Evolutionary conservation across 179 eudicot species (phyloP).

Genomic region (Spinacia oleracea): DNA sequence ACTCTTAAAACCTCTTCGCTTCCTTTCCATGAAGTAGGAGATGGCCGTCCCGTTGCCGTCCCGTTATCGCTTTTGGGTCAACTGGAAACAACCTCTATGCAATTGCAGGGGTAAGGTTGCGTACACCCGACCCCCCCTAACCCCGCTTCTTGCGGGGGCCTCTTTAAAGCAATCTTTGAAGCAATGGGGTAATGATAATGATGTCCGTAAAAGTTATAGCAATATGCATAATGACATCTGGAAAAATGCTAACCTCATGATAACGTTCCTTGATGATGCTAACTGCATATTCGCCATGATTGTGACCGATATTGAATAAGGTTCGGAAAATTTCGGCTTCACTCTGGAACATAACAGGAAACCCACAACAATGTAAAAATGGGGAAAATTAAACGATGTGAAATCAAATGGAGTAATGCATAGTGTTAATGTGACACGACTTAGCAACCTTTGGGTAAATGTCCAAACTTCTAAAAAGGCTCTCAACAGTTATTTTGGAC

Average conservation of each 20-base stretch:
- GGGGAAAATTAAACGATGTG: neutral
- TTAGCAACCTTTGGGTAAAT: slow-evolving; percentile 61
- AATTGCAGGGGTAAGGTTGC: too few relatives aligned
- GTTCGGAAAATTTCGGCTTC: slow-evolving; percentile 63
- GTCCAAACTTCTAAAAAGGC: slow-evolving; percentile 63
- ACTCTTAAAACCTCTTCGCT: too few relatives aligned
- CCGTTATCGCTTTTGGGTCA: too few relatives aligned
- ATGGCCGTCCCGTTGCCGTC: too few relatives aligned
- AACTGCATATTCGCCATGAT: slow-evolving; percentile 61
- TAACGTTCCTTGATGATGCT: slow-evolving; percentile 37
- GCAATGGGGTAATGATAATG: too few relatives aligned
- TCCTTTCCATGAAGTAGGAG: too few relatives aligned
- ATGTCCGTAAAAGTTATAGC: neutral
- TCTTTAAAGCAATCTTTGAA: too few relatives aligned
- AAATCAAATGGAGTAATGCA: neutral
- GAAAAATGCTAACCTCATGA: slow-evolving; percentile 34
- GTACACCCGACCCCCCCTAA: too few relatives aligned
- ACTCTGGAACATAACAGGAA: slow-evolving; percentile 48
- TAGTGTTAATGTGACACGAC: neutral
- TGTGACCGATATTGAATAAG: slow-evolving; percentile 55
- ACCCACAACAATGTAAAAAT: slow-evolving; percentile 12
- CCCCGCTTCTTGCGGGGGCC: too few relatives aligned
- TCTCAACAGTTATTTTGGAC: slow-evolving; percentile 50
- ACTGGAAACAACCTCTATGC: too few relatives aligned
- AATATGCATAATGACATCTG: neutral